Evolutionary conservation across 768 basidiomycete genomes (phyloP).

Genomic region (Mycena haematopus): DNA sequence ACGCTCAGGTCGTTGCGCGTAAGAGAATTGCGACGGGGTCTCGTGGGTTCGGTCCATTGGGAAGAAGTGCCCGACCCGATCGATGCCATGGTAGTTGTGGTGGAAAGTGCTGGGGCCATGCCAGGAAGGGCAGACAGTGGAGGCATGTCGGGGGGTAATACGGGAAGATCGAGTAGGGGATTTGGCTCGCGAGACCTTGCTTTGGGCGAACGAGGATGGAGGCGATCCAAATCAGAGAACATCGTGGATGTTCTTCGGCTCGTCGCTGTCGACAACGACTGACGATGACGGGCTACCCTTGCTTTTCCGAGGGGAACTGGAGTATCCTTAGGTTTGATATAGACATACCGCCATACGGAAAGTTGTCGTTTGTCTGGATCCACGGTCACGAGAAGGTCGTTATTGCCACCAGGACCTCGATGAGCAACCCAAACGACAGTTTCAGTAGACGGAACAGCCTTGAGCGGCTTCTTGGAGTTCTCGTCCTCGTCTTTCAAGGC

Average conservation of each 20-base stretch:
- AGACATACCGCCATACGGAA: slow-evolving; percentile 77
- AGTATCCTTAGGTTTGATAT: slow-evolving; percentile 64
- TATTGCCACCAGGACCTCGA: slow-evolving; percentile 45
- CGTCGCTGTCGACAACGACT: slow-evolving; percentile 43
- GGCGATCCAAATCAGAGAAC: slow-evolving; percentile 43
- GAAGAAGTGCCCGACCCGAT: slow-evolving; percentile 45
- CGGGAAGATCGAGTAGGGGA: slow-evolving; percentile 45
- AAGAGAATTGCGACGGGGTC: slow-evolving; percentile 50
- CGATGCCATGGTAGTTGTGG: slow-evolving; percentile 59
- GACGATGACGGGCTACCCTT: slow-evolving; percentile 45
- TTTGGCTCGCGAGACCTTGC: slow-evolving; percentile 40
- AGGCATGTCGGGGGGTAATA: slow-evolving; percentile 50
- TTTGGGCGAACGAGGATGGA: slow-evolving; percentile 47
- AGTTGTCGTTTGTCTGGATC: slow-evolving; percentile 58
- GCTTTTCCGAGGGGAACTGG: slow-evolving; percentile 47
- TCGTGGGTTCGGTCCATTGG: slow-evolving; percentile 38
- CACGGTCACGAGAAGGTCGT: slow-evolving; percentile 64
- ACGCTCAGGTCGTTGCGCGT: slow-evolving; percentile 62
- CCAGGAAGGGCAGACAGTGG: slow-evolving; percentile 56
- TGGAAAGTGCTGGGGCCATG: slow-evolving; percentile 59
- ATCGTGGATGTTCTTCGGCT: slow-evolving; percentile 48
- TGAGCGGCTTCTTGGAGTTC: slow-evolving; percentile 54
- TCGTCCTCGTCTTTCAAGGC: slow-evolving; percentile 62
- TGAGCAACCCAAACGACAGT: slow-evolving; percentile 68
- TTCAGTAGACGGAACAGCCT: slow-evolving; percentile 66